Percentiles rank a stretch among this genome's conserved stretches.
phyloP scores from a whole-genome alignment of 2,329 filamentous ascomycete genomes.

The Penicillium capsulatum region DNA sequence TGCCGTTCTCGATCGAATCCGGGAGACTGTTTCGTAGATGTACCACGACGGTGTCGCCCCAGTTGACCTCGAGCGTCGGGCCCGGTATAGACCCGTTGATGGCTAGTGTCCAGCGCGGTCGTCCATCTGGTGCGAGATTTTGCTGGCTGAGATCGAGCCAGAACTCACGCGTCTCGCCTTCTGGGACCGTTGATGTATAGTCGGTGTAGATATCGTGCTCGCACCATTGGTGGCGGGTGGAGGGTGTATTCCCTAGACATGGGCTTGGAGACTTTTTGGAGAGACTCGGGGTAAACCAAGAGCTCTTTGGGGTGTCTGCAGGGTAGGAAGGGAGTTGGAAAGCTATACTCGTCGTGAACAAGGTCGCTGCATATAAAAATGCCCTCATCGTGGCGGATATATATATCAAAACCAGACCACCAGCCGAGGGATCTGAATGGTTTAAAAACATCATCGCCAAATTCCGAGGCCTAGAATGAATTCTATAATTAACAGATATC shows the following conservation, averaged over 20 bases:
- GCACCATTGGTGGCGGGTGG: slow-evolving; percentile 12
- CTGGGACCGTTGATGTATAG: slow-evolving; percentile 12
- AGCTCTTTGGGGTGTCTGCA: too few species aligned
- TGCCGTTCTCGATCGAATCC: slow-evolving; percentile 17
- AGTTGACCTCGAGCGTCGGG: slow-evolving; percentile 33
- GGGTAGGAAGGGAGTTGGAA: too few species aligned
- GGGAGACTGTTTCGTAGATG: slow-evolving; percentile 27
- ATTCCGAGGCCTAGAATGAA: too few species aligned
- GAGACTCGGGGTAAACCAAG: neutral
- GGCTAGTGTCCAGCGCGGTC: slow-evolving; percentile 21
- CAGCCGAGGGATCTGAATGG: too few species aligned
- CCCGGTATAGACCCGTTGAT: slow-evolving; percentile 35
- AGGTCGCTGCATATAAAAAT: too few species aligned
- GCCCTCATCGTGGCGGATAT: too few species aligned
- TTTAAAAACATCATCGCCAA: too few species aligned
- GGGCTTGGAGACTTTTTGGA: neutral
- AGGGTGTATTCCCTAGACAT: slow-evolving; percentile 12
- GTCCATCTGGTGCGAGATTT: slow-evolving; percentile 30
- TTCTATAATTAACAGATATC: too few species aligned
- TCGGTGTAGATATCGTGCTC: slow-evolving; percentile 12
- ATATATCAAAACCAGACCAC: too few species aligned
- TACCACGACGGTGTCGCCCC: slow-evolving; percentile 31
- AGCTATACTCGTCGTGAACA: too few species aligned
- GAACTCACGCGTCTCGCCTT: slow-evolving; percentile 27
- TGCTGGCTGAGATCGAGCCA: slow-evolving; percentile 23